Evolutionary conservation across 371 early-diverging fungal genomes (phyloP), one percentile per base, ranked within the genome.

Genomic region (Actinomucor elegans): DNA sequence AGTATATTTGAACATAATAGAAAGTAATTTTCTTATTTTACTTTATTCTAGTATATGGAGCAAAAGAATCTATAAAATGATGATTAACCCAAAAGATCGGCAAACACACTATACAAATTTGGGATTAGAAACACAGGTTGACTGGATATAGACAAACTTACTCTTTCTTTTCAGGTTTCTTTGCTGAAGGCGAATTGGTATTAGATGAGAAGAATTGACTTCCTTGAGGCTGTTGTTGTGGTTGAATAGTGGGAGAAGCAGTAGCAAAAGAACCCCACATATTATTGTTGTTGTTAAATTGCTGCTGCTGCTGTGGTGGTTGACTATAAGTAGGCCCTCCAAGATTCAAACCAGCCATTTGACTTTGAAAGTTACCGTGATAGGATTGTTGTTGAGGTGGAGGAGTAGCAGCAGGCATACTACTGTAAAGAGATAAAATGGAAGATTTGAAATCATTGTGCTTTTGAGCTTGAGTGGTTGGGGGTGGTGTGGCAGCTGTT

Each of bases 381-480:
- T 54, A 42, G 27, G 45, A 52, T 14, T 50, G 58, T 35, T 43
- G 45, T 8, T 36, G 43, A 35, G 34, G 26, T 8, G 43, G 46
- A 14, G 59, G 47, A 26, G 32, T 24, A 44, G 54, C 62, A 49
- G 55, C 67, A 64, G 53, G 55, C 36, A 57, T 64, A 21, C 33
- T 50, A 37, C 60, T 65, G 37, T 84, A 84, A 26, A 84, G 48
- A 4, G 84, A 84, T 21, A 84, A 62, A 59, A 84, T 81, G 8
- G 79, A 79, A 15, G 79, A 77, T 48, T 81, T 81, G 53, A 81
- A 61, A 48, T 81, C 79, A 28, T 71, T 57, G 15, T 73, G 73
- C 18, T 67, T 61, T 34, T 52, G 55, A 14, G 48, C 47, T 52
- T 57, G 64, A 29, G 40, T 23, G 41, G 44, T 38, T 54, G 75